A percentile compares a stretch with the other conserved stretches of the same genome.
Evolutionary conservation across 495 filamentous ascomycete species (phyloP).

Genomic region (Aspergillus nanangensis): DNA sequence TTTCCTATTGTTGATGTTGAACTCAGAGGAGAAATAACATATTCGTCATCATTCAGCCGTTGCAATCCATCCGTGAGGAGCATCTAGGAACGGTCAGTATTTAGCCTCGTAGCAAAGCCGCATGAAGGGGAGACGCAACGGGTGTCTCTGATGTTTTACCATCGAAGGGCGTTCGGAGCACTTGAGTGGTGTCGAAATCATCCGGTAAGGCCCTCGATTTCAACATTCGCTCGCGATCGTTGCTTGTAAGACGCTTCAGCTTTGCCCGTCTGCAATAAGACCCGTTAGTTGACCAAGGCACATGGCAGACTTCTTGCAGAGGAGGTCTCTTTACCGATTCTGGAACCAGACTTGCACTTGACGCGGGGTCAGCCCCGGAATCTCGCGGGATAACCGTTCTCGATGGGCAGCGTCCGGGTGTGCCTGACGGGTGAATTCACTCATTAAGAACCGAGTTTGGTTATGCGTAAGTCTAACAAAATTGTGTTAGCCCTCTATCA

Average conservation of each 20-base stretch:
- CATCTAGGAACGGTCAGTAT: constrained; percentile 18
- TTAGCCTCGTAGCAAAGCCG: constrained; percentile 15
- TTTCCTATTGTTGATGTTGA: constrained; percentile 38
- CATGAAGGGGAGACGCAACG: constrained; percentile 25
- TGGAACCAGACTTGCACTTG: constrained; percentile 99
- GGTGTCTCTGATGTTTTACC: constrained; percentile 31
- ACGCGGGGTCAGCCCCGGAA: constrained; percentile 86
- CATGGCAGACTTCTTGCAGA: neutral
- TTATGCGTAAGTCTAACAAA: constrained; percentile 80
- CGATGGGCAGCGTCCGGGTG: constrained; percentile 94
- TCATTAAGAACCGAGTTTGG: constrained; percentile 95
- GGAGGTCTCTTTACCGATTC: constrained; percentile 66
- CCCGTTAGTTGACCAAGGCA: constrained; percentile 22
- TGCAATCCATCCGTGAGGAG: constrained; percentile 35
- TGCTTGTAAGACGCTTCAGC: constrained; percentile 87
- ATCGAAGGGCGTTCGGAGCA: constrained; percentile 70
- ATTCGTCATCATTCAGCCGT: constrained; percentile 38
- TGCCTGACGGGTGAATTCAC: constrained; percentile 91
- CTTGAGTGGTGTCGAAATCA: constrained; percentile 88
- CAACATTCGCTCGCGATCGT: constrained; percentile 91
- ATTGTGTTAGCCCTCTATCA: constrained; percentile 1
- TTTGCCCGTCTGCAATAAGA: constrained; percentile 69
- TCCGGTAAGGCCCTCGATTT: constrained; percentile 89
- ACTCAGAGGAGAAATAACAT: constrained; percentile 40
- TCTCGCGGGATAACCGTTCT: constrained; percentile 84